A percentile compares a stretch with the other conserved stretches of the same genome.
Evolutionary conservation across 164 flowering plant species (phyloP).

Genomic region (Vitis rotundifolia): DNA sequence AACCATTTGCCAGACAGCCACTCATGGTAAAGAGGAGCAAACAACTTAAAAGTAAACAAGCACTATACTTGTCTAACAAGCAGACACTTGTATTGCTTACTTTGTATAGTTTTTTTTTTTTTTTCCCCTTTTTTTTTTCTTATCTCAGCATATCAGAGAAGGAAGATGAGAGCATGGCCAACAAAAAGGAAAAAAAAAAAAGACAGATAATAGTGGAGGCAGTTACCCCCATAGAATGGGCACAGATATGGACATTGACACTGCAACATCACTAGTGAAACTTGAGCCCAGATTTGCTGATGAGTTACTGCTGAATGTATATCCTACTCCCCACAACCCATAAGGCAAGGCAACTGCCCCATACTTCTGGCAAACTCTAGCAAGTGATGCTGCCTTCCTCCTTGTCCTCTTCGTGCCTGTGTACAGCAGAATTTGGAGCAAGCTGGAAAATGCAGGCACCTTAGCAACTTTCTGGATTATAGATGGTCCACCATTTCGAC

Average conservation of each 20-base stretch:
- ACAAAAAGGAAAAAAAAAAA: conserved; percentile 21
- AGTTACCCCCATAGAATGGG: conserved; percentile 56
- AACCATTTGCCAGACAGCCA: too few relatives aligned
- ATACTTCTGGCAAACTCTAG: conserved; percentile 76
- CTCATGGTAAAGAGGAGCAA: too few relatives aligned
- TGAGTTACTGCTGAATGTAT: conserved; percentile 49
- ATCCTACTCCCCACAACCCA: conserved; percentile 57
- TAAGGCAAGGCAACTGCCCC: conserved; percentile 55
- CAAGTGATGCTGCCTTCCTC: conserved; percentile 95
- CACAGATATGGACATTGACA: conserved; percentile 62
- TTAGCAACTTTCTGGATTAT: conserved; percentile 58
- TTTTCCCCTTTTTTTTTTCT: neutral
- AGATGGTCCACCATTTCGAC: conserved; percentile 78
- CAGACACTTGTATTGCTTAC: too few relatives aligned
- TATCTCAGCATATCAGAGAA: conserved; percentile 37
- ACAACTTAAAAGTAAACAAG: too few relatives aligned
- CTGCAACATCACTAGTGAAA: conserved; percentile 53
- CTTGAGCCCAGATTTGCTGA: conserved; percentile 44
- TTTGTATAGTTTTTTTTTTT: too few relatives aligned
- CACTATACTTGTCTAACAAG: too few relatives aligned
- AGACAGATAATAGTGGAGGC: conserved; percentile 9
- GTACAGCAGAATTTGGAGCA: conserved; percentile 65
- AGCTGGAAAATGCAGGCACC: conserved; percentile 71
- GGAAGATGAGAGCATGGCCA: conserved; percentile 41
- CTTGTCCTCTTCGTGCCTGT: conserved; percentile 90